phyloP scores from a whole-genome alignment of 2,329 filamentous ascomycete genomes.

The Trichoderma guizhouense region DNA sequence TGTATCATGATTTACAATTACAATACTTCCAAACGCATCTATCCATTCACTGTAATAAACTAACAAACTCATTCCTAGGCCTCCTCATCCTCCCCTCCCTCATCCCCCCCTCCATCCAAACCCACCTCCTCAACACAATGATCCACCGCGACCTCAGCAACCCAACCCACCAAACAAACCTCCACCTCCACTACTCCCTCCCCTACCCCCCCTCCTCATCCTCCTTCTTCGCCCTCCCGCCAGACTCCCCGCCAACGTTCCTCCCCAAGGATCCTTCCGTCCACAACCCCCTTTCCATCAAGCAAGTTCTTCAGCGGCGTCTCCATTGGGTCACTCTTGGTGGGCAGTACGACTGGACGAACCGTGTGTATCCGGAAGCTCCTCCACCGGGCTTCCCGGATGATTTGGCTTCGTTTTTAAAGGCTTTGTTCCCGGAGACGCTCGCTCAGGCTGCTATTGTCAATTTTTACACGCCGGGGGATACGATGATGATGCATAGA shows the following conservation, averaged over 20 bases:
- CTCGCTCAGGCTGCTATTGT: slow-evolving; percentile 85
- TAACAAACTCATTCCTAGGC: slow-evolving; percentile 47
- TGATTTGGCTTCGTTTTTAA: slow-evolving; percentile 67
- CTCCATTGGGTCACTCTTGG: slow-evolving; percentile 93
- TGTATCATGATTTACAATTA: too few species aligned
- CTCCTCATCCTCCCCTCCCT: slow-evolving; percentile 74
- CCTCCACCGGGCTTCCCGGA: slow-evolving; percentile 67
- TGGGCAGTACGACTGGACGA: slow-evolving; percentile 95
- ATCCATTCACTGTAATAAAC: background rate
- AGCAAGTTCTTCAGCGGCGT: slow-evolving; percentile 71
- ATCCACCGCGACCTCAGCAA: slow-evolving; percentile 74
- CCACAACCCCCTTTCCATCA: slow-evolving; percentile 70
- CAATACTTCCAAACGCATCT: too few species aligned
- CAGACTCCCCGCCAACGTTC: slow-evolving; percentile 53
- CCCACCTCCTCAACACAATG: slow-evolving; percentile 65
- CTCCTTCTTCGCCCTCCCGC: slow-evolving; percentile 56
- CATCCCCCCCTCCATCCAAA: slow-evolving; percentile 67
- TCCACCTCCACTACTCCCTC: slow-evolving; percentile 78
- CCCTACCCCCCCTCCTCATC: slow-evolving; percentile 53
- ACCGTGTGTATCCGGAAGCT: slow-evolving; percentile 72
- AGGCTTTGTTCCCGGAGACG: slow-evolving; percentile 70
- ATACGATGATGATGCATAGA: slow-evolving; percentile 87
- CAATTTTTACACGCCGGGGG: slow-evolving; percentile 86
- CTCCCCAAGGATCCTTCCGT: slow-evolving; percentile 65
- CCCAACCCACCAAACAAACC: slow-evolving; percentile 76